Base-by-base conservation (phyloP, 1,284 basidiomycete genomes). In the Meira miltonrushii region DNA sequence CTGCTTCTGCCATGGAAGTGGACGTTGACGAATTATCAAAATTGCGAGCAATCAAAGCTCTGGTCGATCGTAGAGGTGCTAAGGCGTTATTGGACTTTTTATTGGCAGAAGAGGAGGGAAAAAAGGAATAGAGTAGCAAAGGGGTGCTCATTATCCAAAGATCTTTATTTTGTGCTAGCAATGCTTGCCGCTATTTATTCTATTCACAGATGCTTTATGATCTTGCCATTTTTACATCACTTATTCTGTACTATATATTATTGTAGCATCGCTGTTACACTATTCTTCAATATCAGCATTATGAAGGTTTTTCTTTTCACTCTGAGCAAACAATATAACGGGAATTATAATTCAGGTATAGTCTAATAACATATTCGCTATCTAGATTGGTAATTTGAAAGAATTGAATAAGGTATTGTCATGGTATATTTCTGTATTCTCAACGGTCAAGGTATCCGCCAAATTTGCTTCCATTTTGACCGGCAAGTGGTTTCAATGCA, bases 361-460 rank as follows among this genome's bases (percentile, higher is more conserved):
- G 28, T 33, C 28, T 33, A 33, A 33, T 33, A 33, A 33, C 28
- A 33, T 33, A 4, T 33, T 33, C 28, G 28, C 28, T 33, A 33
- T 33, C 28, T 33, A 33, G 28, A 33, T 33, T 4, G 28, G 28
- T 33, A 33, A 33, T 33, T 33, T 33, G 8, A 33, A 8, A 33
- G 11, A 43, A 2, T 15, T 43, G 13, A 43, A 43, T 15, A 43
- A 19, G 11, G 40, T 43, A 43, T 11, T 43, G 15, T 19, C 40
- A 43, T 43, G 40, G 40, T 43, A 19, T 5, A 15, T 43, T 3
- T 11, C 2, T 11, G 13, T 11, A 15, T 11, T 11, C 25, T 56
- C 43, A 56, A 10, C 55, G 55, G 52, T 56, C 28, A 9, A 46
- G 10, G 23, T 56, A 56, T 15, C 55, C 40, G 15, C 55, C 55